Evolutionary conservation across 2,329 filamentous ascomycete genomes (phyloP), one percentile per base, ranked within the genome.

Genomic region (Neofusicoccum kwambonambiense): DNA sequence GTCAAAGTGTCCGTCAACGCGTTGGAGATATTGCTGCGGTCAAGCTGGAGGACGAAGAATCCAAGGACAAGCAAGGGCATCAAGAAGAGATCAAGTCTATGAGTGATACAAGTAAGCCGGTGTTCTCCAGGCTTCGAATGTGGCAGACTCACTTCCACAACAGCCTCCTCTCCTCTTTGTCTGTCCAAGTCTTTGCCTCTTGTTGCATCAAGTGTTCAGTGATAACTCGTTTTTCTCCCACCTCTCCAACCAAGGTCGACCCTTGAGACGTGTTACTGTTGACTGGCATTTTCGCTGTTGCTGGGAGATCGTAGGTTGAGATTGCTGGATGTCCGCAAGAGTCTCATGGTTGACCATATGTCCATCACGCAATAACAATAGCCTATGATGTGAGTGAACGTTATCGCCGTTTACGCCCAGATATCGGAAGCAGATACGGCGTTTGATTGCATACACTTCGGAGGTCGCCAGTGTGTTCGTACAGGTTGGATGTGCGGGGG

Each of bases 1-100:
- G 67, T 69, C 45, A 76, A 70, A n/a, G 70, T 72, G 51, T 68
- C 70, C 15, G 75, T 77, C 45, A 76, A 60, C 15, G 73, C 74
- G 50, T 73, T 76, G 39, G 72, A 69, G 54, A 76, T 72, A 62
- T 76, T 76, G n/a, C 72, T 70, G 35, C 73, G 68, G 62, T 76
- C 74, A 56, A 76, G 68, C 63, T 75, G 74, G 19, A 77, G 65
- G 0, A 71, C 71, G 64, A 77, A 75, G 66, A 77, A 76, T 15
- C 71, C 72, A 0, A 77, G 65, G n/a, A 74, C 71, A 1, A 76
- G 74, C 0, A 77, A 67, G 7, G 75, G 66, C 67, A 76, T 74
- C 44, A 74, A 66, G 57, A 72, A 71, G 17, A 74, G 31, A 68
- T 70, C 22, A 68, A 56, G 42, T 70, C 70, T 12, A 69, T 67